Percentiles rank a stretch among this genome's conserved stretches.
Evolutionary conservation across 2,329 filamentous ascomycete species (phyloP).

Genomic region (Aspergillus sp.): DNA sequence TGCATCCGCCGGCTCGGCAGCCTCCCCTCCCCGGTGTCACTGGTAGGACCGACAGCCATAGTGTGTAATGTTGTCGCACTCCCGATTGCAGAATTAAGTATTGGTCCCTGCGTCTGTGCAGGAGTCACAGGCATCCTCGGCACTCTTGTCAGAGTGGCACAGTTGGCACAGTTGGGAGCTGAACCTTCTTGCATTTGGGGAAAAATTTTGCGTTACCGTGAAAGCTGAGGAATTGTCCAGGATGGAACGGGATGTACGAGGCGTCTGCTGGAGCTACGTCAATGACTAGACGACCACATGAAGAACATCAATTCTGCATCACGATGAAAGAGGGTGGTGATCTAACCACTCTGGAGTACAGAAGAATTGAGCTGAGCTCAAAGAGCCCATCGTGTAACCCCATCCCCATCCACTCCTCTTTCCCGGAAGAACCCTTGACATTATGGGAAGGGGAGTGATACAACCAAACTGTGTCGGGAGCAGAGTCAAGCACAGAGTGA

Average conservation of each 20-base stretch:
- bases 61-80: background rate
- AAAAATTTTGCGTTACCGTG: background rate
- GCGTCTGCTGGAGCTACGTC: background rate
- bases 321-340: background rate
- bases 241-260: background rate
- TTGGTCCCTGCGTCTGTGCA: constrained; percentile 30
- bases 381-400: constrained; percentile 9
- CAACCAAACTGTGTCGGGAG: background rate
- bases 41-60: background rate
- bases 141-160: constrained; percentile 11
- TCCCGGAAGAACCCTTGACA: constrained; percentile 1
- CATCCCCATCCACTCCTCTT: background rate
- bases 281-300: too few relatives aligned
- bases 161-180: constrained; percentile 15
- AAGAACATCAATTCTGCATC: too few relatives aligned
- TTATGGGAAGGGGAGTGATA: constrained; percentile 13
- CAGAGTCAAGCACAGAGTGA: background rate
- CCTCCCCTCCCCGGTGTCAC: constrained; percentile 16
- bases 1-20: constrained; percentile 22
- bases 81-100: constrained; percentile 22
- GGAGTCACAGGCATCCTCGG: constrained; percentile 31
- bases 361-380: background rate
- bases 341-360: background rate
- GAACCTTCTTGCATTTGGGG: constrained; percentile 10
- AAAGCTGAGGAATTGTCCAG: background rate